A percentile compares a stretch with the other conserved stretches of the same genome.
These are phyloP conservation scores for Tulasnella sp. DNA, from an alignment of 768 basidiomycete species.

Conservation along the genomic window DNA sequence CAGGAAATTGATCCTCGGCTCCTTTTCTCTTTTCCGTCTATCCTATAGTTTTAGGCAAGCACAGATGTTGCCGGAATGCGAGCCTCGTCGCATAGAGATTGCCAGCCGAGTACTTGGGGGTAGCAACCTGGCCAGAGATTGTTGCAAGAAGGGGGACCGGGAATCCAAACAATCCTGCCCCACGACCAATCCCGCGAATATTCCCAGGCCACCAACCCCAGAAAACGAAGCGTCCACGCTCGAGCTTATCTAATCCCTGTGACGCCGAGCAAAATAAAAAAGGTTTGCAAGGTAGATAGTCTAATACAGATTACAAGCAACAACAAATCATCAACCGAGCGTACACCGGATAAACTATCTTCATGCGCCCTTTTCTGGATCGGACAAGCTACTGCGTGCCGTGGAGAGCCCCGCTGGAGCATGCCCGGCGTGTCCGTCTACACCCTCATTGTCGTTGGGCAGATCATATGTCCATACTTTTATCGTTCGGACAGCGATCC, in stretches of 20 bases:
- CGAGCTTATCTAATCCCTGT: not conserved
- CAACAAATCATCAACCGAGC: not conserved
- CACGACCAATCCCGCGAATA: too few species aligned
- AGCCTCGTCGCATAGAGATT: too few species aligned
- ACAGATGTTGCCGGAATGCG: too few species aligned
- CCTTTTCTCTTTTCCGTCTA: too few species aligned
- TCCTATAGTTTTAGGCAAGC: too few species aligned
- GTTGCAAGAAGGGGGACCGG: too few species aligned
- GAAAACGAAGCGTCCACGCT: not conserved
- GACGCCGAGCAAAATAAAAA: not conserved
- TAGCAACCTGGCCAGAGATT: too few species aligned
- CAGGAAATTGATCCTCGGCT: too few species aligned
- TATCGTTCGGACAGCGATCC: not conserved
- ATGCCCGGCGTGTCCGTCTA: not conserved
- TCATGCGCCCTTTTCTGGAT: not conserved
- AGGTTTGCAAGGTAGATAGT: not conserved
- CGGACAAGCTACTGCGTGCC: not conserved
- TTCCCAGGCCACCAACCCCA: too few species aligned
- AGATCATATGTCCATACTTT: not conserved
- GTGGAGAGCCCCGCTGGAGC: not conserved
- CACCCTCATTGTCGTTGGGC: not conserved
- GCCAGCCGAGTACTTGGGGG: too few species aligned
- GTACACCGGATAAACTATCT: not conserved
- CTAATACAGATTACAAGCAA: not conserved
- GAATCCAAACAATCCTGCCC: too few species aligned